phyloP scores from a whole-genome alignment of 2,329 filamentous ascomycete genomes.

The Paracorniculantispora psalliotae region DNA sequence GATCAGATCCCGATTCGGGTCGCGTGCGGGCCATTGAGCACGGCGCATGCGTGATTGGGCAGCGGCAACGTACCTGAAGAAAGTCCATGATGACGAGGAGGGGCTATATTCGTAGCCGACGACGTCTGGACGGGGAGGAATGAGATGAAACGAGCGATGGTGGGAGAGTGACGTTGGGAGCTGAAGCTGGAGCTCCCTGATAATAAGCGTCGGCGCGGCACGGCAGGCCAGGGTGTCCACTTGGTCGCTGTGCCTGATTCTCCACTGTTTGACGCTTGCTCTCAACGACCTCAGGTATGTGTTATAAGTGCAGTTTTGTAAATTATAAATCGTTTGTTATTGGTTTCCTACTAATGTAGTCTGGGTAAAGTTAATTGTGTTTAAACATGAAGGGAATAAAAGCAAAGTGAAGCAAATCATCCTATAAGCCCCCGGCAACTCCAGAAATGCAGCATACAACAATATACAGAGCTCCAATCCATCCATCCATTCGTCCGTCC shows the following conservation, averaged over 20 bases:
- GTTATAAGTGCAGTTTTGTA: too few species aligned
- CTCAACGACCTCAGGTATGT: background rate
- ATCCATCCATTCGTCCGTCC: background rate
- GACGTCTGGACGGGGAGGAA: background rate
- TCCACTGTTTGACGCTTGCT: background rate
- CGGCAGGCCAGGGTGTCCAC: constrained; percentile 13
- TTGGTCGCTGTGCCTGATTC: background rate
- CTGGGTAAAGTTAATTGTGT: constrained; percentile 26
- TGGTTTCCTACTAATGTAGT: constrained; percentile 28
- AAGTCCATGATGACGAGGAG: constrained; percentile 37
- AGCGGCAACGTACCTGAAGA: constrained; percentile 34
- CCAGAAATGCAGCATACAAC: constrained; percentile 14
- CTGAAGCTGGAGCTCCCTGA: background rate
- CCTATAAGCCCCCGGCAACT: constrained; percentile 1
- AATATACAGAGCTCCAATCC: constrained; percentile 10
- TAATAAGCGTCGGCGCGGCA: background rate
- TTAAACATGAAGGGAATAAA: background rate
- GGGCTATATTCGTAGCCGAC: constrained; percentile 3
- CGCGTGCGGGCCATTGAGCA: too few species aligned
- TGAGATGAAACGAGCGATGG: background rate
- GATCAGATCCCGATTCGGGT: too few species aligned
- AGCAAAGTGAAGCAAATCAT: constrained; percentile 6
- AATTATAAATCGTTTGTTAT: background rate
- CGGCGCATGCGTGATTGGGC: background rate
- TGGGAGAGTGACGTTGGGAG: background rate